Conservation (phyloP, 2,329 filamentous ascomycete genomes). For the Mollisiaceae sp. region DNA sequence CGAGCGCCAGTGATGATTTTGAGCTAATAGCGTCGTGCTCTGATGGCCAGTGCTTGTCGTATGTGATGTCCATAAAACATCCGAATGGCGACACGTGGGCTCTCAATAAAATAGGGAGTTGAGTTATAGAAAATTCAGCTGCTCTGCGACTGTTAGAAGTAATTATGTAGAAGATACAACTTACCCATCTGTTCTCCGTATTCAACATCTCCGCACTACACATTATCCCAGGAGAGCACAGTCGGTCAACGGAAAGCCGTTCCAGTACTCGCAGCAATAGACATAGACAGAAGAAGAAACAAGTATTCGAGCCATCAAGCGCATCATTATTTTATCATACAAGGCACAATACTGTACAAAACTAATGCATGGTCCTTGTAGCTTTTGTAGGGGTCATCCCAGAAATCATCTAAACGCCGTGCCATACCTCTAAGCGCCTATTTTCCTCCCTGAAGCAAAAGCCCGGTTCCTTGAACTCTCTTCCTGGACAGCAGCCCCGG, state of each 20-base stretch:
- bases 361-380: neutral
- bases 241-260: too few species aligned
- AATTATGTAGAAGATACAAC: neutral
- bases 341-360: neutral
- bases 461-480: neutral
- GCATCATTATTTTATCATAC: neutral
- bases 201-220: neutral
- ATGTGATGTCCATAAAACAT: neutral
- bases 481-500: constrained; percentile 24
- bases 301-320: neutral
- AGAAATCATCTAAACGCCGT: neutral
- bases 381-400: neutral
- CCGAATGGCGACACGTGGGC: too few species aligned
- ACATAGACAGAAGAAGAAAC: neutral
- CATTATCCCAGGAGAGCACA: too few species aligned
- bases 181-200: neutral
- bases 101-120: neutral
- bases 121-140: neutral
- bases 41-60: neutral
- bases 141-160: neutral
- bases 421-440: neutral
- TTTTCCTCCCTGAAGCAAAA: neutral
- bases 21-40: neutral
- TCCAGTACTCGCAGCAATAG: neutral
- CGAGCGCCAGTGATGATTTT: neutral